A percentile compares a stretch with the other conserved stretches of the same genome.
Conservation (phyloP, 2,329 filamentous ascomycete species). For the Cordyceps cicadae region DNA sequence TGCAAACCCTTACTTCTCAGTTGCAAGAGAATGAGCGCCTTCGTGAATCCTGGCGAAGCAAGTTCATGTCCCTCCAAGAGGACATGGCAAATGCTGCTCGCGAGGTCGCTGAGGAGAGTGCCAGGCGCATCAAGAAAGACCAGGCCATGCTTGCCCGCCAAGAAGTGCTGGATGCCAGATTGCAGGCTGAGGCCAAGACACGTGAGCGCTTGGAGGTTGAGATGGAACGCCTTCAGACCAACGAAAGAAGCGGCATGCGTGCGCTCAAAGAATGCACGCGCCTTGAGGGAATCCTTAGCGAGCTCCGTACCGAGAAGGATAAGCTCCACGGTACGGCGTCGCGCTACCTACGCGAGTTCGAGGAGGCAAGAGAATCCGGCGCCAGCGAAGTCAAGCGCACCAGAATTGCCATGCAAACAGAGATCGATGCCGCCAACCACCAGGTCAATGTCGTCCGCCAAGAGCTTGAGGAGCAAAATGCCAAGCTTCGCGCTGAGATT, state of each 20-base stretch:
- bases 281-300: conserved; percentile 45
- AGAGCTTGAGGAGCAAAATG: conserved; percentile 72
- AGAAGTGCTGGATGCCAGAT: conserved; percentile 67
- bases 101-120: conserved; percentile 76
- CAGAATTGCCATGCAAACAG: conserved; percentile 67
- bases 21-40: conserved; percentile 79
- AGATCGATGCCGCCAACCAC: conserved; percentile 75
- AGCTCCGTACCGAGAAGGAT: conserved; percentile 58
- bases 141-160: conserved; percentile 70
- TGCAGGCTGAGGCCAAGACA: conserved; percentile 66
- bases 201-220: conserved; percentile 59
- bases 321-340: conserved; percentile 61
- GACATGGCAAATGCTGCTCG: conserved; percentile 75
- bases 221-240: conserved; percentile 55
- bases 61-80: conserved; percentile 77
- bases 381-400: conserved; percentile 74
- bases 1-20: conserved; percentile 67
- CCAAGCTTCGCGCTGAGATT: conserved; percentile 63
- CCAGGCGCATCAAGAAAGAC: conserved; percentile 68
- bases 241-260: conserved; percentile 57
- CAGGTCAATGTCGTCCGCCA: conserved; percentile 77
- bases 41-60: conserved; percentile 73
- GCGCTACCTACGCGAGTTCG: conserved; percentile 71
- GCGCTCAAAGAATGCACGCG: conserved; percentile 55
- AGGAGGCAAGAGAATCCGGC: conserved; percentile 73